phyloP scores from a whole-genome alignment of 306 rosid genomes.

The Trifolium repens region DNA sequence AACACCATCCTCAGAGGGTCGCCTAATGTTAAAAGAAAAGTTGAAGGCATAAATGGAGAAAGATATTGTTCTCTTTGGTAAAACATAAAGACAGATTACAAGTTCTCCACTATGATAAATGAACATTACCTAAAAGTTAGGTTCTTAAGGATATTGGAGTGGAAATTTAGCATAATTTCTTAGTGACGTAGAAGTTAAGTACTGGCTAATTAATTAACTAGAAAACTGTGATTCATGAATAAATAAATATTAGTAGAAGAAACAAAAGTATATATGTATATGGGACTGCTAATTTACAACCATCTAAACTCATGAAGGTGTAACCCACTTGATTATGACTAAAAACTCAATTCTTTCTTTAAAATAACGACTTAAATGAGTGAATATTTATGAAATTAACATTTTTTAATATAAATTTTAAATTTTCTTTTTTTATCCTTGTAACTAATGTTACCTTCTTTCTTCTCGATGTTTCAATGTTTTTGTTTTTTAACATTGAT shows the following conservation, averaged over 20 bases:
- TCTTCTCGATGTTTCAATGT: too few relatives aligned
- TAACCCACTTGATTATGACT: too few relatives aligned
- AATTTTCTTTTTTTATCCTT: too few relatives aligned
- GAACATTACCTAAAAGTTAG: conserved; percentile 18
- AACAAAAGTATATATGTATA: not conserved
- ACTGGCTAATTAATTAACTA: conserved; percentile 16
- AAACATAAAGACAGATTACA: conserved; percentile 27
- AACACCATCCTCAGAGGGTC: conserved; percentile 52
- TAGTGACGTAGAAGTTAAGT: conserved; percentile 26
- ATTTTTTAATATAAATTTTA: too few relatives aligned
- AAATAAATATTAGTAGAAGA: not conserved
- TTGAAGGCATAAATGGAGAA: conserved; percentile 40
- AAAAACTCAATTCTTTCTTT: too few relatives aligned
- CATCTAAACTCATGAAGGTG: too few relatives aligned
- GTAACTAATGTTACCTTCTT: too few relatives aligned
- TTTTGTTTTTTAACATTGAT: too few relatives aligned
- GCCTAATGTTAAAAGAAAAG: conserved; percentile 55
- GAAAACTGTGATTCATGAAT: not conserved
- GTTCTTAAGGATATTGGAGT: conserved; percentile 18
- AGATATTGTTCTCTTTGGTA: conserved; percentile 28
- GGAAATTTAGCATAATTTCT: conserved; percentile 16
- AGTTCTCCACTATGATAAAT: not conserved
- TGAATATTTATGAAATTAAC: too few relatives aligned
- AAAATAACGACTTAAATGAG: too few relatives aligned
- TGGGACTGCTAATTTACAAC: too few relatives aligned